Base-by-base conservation (phyloP, 441 rosid genomes). In the Cnidoscolus chayamansa region DNA sequence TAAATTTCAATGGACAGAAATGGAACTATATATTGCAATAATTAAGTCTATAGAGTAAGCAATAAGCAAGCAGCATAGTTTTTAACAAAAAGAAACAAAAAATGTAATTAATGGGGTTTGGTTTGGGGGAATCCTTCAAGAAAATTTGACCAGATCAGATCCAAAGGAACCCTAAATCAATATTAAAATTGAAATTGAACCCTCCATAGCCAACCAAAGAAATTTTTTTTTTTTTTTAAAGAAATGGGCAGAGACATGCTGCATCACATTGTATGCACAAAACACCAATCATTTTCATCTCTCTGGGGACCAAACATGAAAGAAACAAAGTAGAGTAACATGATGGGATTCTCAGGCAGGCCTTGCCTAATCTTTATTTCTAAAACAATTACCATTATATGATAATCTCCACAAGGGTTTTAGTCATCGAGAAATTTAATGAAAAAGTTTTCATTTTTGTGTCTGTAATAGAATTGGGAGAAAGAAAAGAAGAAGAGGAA, bases 101-200 rank as follows among this genome's bases (percentile, higher is more conserved):
- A 25, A 25, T 25, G 25, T 25, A 25, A 25, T 25, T 25, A 25
- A 25, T 25, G 25, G 25, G 25, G 25, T 25, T 25, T 25, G 25
- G 25, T 25, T 25, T 67, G 70, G 10, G 79, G 62, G 75, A 45
- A 48, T 20, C 16, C 17, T 61, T 68, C 76, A 35, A 70, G 55
- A 59, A 68, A 76, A 37, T 69, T 79, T 68, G 81, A 82, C 77
- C 60, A 32, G 20, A 65, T 59, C 35, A 50, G 11, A 53, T 47
- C 31, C 2, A 63, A 69, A 10, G 69, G 31, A 70, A 67, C 3
- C 74, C 55, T 15, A 32, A 19, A 11, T 58, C 25, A 8, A 56
- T 25, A 64, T 35, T 78, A 25, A 47, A 40, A 13, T 12, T 60
- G 76, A 72, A 37, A 47, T 30, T 78, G 76, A 61, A 71, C 40